phyloP scores from a whole-genome alignment of 495 filamentous ascomycete genomes.

The Penicillium turbatum region DNA sequence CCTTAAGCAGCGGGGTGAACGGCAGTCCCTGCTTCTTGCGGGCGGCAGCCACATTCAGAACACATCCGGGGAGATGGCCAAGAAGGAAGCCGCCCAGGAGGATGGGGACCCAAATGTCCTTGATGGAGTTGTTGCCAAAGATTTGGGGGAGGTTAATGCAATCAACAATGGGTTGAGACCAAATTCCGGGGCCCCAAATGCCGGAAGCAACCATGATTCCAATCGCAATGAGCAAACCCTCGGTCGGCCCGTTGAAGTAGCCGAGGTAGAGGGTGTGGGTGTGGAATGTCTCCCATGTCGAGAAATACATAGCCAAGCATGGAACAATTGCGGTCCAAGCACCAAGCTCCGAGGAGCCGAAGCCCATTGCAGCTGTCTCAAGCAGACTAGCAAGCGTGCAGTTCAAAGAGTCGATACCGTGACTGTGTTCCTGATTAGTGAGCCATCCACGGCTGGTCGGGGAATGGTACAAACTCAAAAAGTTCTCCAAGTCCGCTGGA shows the following conservation, averaged over 20 bases:
- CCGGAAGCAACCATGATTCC: slow-evolving; percentile 80
- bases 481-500: slow-evolving; percentile 93
- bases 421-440: slow-evolving; percentile 48
- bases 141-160: slow-evolving; percentile 55
- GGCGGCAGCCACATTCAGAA: slow-evolving; percentile 76
- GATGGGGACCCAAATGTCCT: slow-evolving; percentile 83
- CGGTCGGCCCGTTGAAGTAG: slow-evolving; percentile 95
- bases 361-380: slow-evolving; percentile 86
- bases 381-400: slow-evolving; percentile 87
- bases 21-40: slow-evolving; percentile 68
- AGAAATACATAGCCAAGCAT: slow-evolving; percentile 97
- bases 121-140: slow-evolving; percentile 64
- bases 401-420: slow-evolving; percentile 96
- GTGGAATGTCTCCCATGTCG: slow-evolving; percentile 98
- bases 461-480: slow-evolving; percentile 64
- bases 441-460: slow-evolving; percentile 1
- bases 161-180: slow-evolving; percentile 67
- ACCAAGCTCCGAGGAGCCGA: slow-evolving; percentile 74
- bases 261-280: slow-evolving; percentile 96
- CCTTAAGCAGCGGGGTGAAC: slow-evolving; percentile 79
- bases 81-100: slow-evolving; percentile 68
- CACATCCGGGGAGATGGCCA: slow-evolving; percentile 74
- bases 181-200: slow-evolving; percentile 82
- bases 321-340: slow-evolving; percentile 89
- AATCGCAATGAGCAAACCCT: slow-evolving; percentile 88